Conservation (phyloP, 2,329 filamentous ascomycete genomes). For the Alternaria brassicicola region DNA sequence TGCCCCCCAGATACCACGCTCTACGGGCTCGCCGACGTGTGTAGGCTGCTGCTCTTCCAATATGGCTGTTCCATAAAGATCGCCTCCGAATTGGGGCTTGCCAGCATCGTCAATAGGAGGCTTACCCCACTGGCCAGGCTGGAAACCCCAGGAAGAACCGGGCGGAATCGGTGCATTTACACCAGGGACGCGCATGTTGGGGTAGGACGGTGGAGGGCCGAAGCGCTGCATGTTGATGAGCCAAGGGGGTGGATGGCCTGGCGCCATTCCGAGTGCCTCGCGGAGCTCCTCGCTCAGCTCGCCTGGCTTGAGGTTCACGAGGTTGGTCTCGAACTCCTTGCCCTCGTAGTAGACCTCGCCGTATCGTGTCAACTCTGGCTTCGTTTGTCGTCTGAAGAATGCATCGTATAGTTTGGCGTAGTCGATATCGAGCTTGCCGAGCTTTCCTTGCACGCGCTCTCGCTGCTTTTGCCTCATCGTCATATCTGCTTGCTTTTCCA, state of each 20-base stretch:
- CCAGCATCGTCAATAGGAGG: conserved; percentile 94
- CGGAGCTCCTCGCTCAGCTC: conserved; percentile 88
- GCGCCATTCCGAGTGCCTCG: conserved; percentile 91
- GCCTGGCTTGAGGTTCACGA: conserved; percentile 86
- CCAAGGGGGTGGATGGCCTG: conserved; percentile 93
- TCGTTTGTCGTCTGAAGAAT: conserved; percentile 97
- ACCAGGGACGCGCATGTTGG: conserved; percentile 91
- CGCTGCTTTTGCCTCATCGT: conserved; percentile 93
- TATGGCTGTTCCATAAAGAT: conserved; percentile 83
- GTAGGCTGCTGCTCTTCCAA: conserved; percentile 64
- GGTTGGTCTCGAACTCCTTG: conserved; percentile 96
- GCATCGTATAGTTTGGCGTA: conserved; percentile 98
- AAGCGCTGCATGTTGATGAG: conserved; percentile 95
- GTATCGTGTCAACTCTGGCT: conserved; percentile 90
- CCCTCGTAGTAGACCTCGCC: conserved; percentile 99
- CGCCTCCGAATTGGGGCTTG: conserved; percentile 87
- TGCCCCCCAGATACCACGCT: conserved; percentile 90
- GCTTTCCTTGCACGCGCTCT: conserved; percentile 91
- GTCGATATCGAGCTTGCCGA: conserved; percentile 97
- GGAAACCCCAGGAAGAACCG: conserved; percentile 92
- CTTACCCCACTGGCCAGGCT: conserved; percentile 94
- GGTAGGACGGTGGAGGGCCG: conserved; percentile 92
- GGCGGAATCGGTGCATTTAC: conserved; percentile 91
- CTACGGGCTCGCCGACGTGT: conserved; percentile 72
- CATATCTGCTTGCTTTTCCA: conserved; percentile 94